A percentile compares a stretch with the other conserved stretches of the same genome.
phyloP scores from a whole-genome alignment of 441 rosid genomes.

The Erysimum cheiri region DNA sequence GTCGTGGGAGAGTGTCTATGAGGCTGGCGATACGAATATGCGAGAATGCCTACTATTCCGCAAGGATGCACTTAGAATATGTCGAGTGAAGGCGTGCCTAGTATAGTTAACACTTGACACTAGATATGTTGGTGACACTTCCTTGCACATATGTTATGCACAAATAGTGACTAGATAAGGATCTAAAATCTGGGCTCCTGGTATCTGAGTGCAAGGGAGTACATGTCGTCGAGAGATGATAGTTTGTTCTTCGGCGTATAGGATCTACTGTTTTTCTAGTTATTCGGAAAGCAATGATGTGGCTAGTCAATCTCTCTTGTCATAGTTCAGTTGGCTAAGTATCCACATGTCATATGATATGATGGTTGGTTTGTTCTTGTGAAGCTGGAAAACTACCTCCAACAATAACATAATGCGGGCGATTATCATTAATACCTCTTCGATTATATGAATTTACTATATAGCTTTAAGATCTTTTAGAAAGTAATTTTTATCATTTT shows the following conservation, averaged over 20 bases:
- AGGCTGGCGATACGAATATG: neutral
- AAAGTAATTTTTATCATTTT: too few relatives aligned
- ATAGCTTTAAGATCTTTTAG: too few relatives aligned
- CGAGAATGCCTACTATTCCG: neutral
- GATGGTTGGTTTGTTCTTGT: too few relatives aligned
- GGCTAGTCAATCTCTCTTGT: neutral
- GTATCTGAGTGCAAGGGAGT: too few relatives aligned
- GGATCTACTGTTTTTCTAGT: neutral
- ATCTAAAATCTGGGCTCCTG: too few relatives aligned
- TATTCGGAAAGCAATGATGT: neutral
- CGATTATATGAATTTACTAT: neutral
- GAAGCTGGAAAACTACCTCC: neutral
- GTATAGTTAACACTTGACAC: too few relatives aligned
- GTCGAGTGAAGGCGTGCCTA: too few relatives aligned
- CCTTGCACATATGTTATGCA: too few relatives aligned
- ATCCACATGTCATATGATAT: neutral
- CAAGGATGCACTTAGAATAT: too few relatives aligned
- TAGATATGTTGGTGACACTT: too few relatives aligned
- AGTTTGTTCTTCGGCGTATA: neutral
- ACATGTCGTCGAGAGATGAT: too few relatives aligned
- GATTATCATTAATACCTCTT: neutral
- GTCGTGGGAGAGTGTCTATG: neutral
- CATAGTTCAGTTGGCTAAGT: neutral
- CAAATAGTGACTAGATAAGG: too few relatives aligned
- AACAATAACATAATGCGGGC: neutral